These are phyloP conservation scores for Excoecaria agallocha DNA, from an alignment of 345 rosid genomes.

Conservation along the genomic window DNA sequence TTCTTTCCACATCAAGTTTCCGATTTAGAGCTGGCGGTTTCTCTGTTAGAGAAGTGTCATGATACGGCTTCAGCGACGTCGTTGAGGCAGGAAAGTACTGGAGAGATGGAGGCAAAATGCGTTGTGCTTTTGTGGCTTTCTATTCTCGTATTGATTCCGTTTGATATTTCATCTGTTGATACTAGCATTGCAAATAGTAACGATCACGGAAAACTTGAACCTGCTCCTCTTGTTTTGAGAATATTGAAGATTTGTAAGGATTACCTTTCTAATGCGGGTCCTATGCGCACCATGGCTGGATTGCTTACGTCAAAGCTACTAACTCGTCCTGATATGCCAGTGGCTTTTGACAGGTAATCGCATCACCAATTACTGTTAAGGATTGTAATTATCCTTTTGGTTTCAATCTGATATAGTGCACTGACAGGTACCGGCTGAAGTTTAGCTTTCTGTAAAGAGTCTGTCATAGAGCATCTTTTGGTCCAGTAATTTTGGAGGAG, in stretches of 20 bases:
- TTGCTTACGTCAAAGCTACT: conserved; percentile 81
- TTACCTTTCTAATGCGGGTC: conserved; percentile 84
- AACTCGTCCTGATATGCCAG: conserved; percentile 90
- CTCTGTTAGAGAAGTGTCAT: conserved; percentile 82
- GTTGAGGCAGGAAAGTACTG: conserved; percentile 85
- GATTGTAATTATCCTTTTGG: background rate
- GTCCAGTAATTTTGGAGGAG: background rate
- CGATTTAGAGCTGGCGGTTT: conserved; percentile 83
- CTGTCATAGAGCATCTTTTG: background rate
- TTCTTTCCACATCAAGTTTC: conserved; percentile 96
- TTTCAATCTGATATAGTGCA: background rate
- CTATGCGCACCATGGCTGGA: conserved; percentile 89
- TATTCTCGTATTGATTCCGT: conserved; percentile 83
- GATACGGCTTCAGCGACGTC: conserved; percentile 50
- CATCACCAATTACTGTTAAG: background rate
- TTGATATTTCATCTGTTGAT: conserved; percentile 90
- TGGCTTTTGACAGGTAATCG: conserved; percentile 65
- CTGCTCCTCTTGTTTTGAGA: conserved; percentile 73
- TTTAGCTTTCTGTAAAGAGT: background rate
- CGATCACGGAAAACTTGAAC: conserved; percentile 43
- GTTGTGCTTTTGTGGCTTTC: conserved; percentile 91
- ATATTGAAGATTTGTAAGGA: conserved; percentile 72
- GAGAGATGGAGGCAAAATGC: conserved; percentile 95
- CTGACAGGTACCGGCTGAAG: background rate
- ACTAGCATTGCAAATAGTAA: conserved; percentile 53